These are phyloP conservation scores for Pseudogymnoascus sp. DNA, from an alignment of 2,329 filamentous ascomycete genomes.

Conservation along the genomic window DNA sequence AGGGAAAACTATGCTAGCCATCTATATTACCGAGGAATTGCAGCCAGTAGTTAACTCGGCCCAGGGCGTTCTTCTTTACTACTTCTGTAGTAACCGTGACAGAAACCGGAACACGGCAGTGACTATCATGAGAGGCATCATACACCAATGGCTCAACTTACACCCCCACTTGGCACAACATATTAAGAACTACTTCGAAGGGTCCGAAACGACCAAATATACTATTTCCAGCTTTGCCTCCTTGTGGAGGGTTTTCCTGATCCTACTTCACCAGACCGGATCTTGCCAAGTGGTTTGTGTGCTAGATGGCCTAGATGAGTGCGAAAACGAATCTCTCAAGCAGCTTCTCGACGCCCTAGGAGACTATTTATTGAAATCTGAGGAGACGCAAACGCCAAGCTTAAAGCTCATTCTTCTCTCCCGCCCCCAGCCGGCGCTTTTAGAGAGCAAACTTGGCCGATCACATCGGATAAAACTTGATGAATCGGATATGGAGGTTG, in stretches of 20 bases:
- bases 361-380: slow-evolving; percentile 2
- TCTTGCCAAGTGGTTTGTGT: slow-evolving; percentile 16
- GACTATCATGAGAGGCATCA: slow-evolving; percentile 34
- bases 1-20: slow-evolving; percentile 29
- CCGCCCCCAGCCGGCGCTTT: background rate
- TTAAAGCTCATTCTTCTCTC: background rate
- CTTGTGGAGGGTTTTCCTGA: slow-evolving; percentile 19
- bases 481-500: slow-evolving; percentile 15
- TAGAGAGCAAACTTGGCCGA: slow-evolving; percentile 3
- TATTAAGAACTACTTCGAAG: background rate
- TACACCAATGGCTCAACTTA: slow-evolving; percentile 30
- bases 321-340: slow-evolving; percentile 14
- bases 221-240: slow-evolving; percentile 10
- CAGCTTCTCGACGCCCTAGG: slow-evolving; percentile 6
- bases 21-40: background rate
- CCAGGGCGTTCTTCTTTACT: slow-evolving; percentile 19
- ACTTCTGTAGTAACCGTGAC: slow-evolving; percentile 36
- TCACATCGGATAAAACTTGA: slow-evolving; percentile 18
- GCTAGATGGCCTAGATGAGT: slow-evolving; percentile 25
- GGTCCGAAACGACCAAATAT: background rate
- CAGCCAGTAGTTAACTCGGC: slow-evolving; percentile 12
- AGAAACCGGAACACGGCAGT: slow-evolving; percentile 30
- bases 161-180: background rate
- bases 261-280: slow-evolving; percentile 15
- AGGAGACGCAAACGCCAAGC: background rate